These are phyloP conservation scores for Colletotrichum higginsianum DNA, from an alignment of 2,329 filamentous ascomycete species.

Conservation along the genomic window DNA sequence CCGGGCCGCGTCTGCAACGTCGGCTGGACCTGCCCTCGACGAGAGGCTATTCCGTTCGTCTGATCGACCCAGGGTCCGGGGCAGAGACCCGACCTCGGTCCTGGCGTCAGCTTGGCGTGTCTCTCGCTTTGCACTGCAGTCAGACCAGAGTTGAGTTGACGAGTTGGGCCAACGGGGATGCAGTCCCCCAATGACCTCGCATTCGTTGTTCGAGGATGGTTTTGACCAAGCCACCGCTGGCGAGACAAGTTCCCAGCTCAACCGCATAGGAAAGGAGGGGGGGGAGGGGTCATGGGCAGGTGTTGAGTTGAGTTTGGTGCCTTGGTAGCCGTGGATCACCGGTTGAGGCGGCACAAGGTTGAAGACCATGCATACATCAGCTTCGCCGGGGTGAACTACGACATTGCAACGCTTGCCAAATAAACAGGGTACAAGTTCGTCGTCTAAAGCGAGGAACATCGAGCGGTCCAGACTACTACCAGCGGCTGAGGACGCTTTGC, in stretches of 20 bases:
- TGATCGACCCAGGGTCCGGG: conserved; percentile 1
- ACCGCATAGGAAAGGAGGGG: too few species aligned
- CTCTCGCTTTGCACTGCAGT: background rate
- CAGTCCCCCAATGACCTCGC: background rate
- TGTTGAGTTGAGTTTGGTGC: too few species aligned
- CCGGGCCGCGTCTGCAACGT: background rate
- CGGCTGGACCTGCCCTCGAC: conserved; percentile 17
- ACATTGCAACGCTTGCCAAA: too few species aligned
- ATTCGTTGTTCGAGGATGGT: background rate
- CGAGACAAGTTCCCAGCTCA: background rate
- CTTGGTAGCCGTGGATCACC: too few species aligned
- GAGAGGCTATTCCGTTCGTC: conserved; percentile 12
- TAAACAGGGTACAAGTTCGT: too few species aligned
- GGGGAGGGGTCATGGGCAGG: too few species aligned
- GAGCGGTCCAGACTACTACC: background rate
- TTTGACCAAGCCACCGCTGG: background rate
- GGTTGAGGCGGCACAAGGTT: too few species aligned
- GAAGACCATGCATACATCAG: too few species aligned
- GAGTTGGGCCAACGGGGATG: background rate
- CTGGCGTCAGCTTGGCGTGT: background rate
- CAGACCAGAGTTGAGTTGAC: background rate
- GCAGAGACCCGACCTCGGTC: too few species aligned
- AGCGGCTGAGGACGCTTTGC: background rate
- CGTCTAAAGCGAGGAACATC: background rate
- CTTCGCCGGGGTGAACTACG: too few species aligned